Evolutionary conservation across 805 yeast species (phyloP).

Genomic region (Sugiyamaella chiloensis): DNA sequence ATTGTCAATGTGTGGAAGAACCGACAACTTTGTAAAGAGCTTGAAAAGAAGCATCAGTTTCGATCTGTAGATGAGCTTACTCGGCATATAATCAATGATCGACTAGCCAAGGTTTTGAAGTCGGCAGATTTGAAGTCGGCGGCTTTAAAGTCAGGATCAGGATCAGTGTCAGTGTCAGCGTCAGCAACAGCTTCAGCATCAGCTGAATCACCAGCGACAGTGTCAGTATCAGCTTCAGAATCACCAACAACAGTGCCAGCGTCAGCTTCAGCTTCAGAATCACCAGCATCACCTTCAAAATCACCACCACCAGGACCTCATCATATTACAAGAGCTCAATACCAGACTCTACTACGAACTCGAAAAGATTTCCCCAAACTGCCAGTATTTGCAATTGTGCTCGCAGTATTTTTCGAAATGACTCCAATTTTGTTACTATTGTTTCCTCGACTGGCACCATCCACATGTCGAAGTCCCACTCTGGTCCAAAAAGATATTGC

Average conservation of each 20-base stretch:
- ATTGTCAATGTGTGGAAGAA: slow-evolving; percentile 49
- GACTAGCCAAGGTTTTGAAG: slow-evolving; percentile 14
- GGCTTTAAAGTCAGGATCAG: not conserved
- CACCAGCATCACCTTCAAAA: slow-evolving; percentile 22
- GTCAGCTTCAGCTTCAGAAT: too few relatives aligned
- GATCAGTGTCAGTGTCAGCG: too few relatives aligned
- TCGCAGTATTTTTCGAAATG: slow-evolving; percentile 53
- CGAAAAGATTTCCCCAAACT: slow-evolving; percentile 48
- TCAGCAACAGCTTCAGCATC: slow-evolving; percentile 10
- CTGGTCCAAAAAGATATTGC: slow-evolving; percentile 24
- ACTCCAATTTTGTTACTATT: slow-evolving; percentile 52
- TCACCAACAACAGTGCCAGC: too few relatives aligned
- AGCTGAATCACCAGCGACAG: not conserved
- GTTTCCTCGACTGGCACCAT: slow-evolving; percentile 58
- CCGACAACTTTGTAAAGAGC: slow-evolving; percentile 18
- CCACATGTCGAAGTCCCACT: slow-evolving; percentile 56
- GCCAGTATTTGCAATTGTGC: slow-evolving; percentile 56
- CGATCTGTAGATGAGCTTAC: slow-evolving; percentile 20
- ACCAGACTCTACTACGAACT: slow-evolving; percentile 50
- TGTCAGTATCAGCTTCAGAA: not conserved
- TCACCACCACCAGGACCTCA: slow-evolving; percentile 31
- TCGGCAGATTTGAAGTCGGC: too few relatives aligned
- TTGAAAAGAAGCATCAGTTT: slow-evolving; percentile 22
- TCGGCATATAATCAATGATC: slow-evolving; percentile 28
- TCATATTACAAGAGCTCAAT: slow-evolving; percentile 43